Evolutionary conservation across 305 asterid genomes (phyloP), one percentile per base, ranked within the genome.

Genomic region (Galium porrigens): DNA sequence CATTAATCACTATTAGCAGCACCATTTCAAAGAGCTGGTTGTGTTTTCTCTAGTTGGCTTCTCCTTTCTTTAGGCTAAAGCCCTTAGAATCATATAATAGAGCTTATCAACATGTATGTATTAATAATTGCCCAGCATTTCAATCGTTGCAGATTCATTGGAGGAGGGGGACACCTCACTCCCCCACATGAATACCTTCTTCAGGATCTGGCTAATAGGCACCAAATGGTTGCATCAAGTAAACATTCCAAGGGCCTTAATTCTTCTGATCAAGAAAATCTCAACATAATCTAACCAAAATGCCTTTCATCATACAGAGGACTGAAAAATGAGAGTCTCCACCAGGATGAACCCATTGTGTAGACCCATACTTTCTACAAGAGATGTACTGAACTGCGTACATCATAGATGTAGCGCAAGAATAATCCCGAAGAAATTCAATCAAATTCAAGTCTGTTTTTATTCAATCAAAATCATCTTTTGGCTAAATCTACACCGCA

Each of bases 1-100:
- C 30, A 27, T 27, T 27, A 27, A 27, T 27, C 30, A 27, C 30
- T 27, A 27, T 27, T 56, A 66, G 30, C 61, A 80, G 58, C 42
- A 37, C 11, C 42, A 37, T 7, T 22, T 22, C 22, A 22, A 22
- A 22, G 22, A 22, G 22, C 22, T 22, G 22, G 22, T 22, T 22
- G 22, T 22, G 22, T 22, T 22, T 22, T 22, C 22, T 22, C 22
- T 22, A 22, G 22, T 22, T 22, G 0, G 22, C 22, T 22, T 22
- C 22, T 22, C 22, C 22, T 22, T 22, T 22, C 22, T 22, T 22
- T 0, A 22, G 22, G 0, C 22, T 22, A 22, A 22, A 22, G 22
- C 22, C 22, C 22, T 22, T 22, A 22, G 22, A 22, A 22, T 0
- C 22, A 22, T 22, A 22, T 22, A 22, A 22, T 27, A 27, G 30